phyloP scores from a whole-genome alignment of 371 early-diverging fungal species.

The Lichtheimia hyalospora region DNA sequence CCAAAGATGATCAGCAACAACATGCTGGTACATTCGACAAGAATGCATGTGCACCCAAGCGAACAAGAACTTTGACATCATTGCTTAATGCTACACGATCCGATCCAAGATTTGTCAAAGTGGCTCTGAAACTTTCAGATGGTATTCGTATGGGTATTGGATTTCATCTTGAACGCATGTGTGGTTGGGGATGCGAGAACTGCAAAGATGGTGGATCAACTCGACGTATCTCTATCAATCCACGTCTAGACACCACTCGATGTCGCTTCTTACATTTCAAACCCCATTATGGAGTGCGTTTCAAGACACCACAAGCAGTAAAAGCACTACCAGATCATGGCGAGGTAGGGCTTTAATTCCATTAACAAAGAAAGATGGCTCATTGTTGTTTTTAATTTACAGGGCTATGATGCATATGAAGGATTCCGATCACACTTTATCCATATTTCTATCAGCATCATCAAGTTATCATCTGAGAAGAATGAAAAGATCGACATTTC shows the following conservation, averaged over 20 bases:
- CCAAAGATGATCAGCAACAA: neutral
- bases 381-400: neutral
- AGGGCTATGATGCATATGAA: constrained; percentile 60
- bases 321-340: constrained; percentile 18
- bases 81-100: constrained; percentile 2
- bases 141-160: constrained; percentile 53
- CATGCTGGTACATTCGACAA: neutral
- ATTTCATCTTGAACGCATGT: constrained; percentile 33
- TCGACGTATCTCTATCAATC: constrained; percentile 8
- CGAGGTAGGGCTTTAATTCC: constrained; percentile 24
- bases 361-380: neutral
- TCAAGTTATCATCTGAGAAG: constrained; percentile 22
- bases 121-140: constrained; percentile 39
- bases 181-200: constrained; percentile 38
- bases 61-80: constrained; percentile 1
- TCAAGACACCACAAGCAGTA: constrained; percentile 46
- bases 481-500: constrained; percentile 18
- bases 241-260: constrained; percentile 8
- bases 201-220: constrained; percentile 27
- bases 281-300: constrained; percentile 55
- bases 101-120: constrained; percentile 30
- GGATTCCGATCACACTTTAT: constrained; percentile 69
- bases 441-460: constrained; percentile 58
- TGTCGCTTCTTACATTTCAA: constrained; percentile 42
- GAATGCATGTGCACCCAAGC: constrained; percentile 4